Base-by-base conservation (phyloP, 768 basidiomycete genomes). In the Butyriboletus loyo region DNA sequence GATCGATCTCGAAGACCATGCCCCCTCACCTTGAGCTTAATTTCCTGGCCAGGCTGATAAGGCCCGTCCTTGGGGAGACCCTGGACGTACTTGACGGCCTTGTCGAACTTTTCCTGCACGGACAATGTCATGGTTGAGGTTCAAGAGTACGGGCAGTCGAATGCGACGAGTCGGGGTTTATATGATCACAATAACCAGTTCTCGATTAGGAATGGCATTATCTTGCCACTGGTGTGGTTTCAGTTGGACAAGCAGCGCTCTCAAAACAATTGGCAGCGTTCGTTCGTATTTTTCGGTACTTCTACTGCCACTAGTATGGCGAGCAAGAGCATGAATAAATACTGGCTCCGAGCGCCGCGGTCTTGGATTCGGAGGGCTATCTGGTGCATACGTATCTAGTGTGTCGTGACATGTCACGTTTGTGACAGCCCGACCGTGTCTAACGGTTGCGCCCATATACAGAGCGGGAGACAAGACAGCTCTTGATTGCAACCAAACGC, bases 21-120 rank as follows among this genome's bases (percentile, higher is more conserved):
- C 30, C n/a, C 32, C 75, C 89, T 67, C 70, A 94, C 95, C 61
- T 73, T 76, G 59, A 98, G 88, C 76, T 91, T 80, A 51, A 91
- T 86, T 11, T 86, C 85, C 57, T 80, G 72, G 17, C 73, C 57
- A 19, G 91, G 90, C 75, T 90, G 74, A 68, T 93, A 78, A 19
- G 87, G 84, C 4, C 94, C 85, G 19, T 52, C 45, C 73, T 87
- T 82, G 48, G 92, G 91, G 11, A 94, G 84, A 19, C 49, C 47
- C 58, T 79, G 71, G 43, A 90, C 78, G 71, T 92, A 87, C 15
- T 59, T 62, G 40, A 85, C 83, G 58, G 92, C 87, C 73, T 84
- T 87, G 27, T 89, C 74, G 73, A 92, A 94, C 69, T 91, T 77
- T 71, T 85, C 62, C 38, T 67, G 15, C 13, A 56, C 25, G 7